Evolutionary conservation across 2,329 filamentous ascomycete species (phyloP), one percentile per base, ranked within the genome.

Genomic region (Colletotrichum tamarilloi): DNA sequence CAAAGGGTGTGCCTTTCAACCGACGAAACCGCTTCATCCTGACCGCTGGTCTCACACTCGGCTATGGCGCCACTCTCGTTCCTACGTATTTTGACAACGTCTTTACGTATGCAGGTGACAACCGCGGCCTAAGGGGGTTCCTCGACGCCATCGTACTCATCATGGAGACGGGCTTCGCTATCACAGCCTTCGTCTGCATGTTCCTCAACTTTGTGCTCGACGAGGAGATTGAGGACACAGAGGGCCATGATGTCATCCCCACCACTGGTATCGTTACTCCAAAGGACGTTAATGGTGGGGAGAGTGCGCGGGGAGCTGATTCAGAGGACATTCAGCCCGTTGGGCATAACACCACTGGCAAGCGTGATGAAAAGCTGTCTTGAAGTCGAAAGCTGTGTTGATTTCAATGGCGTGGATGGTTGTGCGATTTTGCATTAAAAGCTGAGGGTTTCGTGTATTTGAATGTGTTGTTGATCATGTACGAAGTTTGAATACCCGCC

Each of bases 1-100:
- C 89, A 4, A 89, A 90, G 22, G 89, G 88, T 46, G 90, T 93
- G 2, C 87, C 90, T 0, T 95, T 96, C 80, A 95, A 90, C n/a
- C 89, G 94, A 49, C 91, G 94, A 64, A 95, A 93, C 77, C 89
- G 94, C 28, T 97, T 97, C 84, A 94, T 97, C 77, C 87, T 97
- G 12, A 95, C 94, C 0, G 92, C 93, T 0, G 90, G 92, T 0
- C 85, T 97, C 38, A 88, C 93, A 0, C 84, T 96, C 32, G 94
- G 94, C 38, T 94, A 94, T 75, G 91, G 91, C 68, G 92, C 92
- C 11, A 93, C 91, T 0, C 83, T 93, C 0, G 88, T 93, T 2
- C 89, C 90, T 0, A 88, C 82, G 35, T 95, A 93, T 86, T 95
- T 94, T 78, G 81, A 84, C 73, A 87, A 89, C 74, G 90, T 97